Percentiles rank a stretch among this genome's conserved stretches.
These are phyloP conservation scores for Myxozyma melibiosi DNA, from an alignment of 805 yeast species.

Conservation along the genomic window DNA sequence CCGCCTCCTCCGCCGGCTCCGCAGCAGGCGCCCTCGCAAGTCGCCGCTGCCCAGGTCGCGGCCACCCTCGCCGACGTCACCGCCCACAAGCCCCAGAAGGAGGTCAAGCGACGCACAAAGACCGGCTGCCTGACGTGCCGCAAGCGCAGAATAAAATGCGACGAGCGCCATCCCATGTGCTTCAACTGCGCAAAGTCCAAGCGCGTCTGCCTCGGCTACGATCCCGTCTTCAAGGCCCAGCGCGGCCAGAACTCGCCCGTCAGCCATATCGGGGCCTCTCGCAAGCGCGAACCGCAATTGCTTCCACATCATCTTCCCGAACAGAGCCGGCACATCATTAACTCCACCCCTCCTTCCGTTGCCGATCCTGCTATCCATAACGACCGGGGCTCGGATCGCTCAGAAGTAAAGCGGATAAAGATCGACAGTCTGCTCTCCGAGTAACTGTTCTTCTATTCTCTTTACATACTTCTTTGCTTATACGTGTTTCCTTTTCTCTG, in stretches of 20 bases:
- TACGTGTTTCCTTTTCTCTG: not conserved
- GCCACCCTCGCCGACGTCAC: slow-evolving; percentile 28
- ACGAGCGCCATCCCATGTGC: slow-evolving; percentile 64
- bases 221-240: slow-evolving; percentile 27
- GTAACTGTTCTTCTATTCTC: too few relatives aligned
- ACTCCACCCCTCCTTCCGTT: not conserved
- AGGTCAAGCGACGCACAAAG: slow-evolving; percentile 35
- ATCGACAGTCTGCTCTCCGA: slow-evolving; percentile 25
- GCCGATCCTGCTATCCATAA: not conserved
- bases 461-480: too few relatives aligned
- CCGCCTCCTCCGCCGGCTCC: not conserved
- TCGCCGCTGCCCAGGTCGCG: slow-evolving; percentile 29
- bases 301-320: too few relatives aligned
- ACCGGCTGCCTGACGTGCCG: slow-evolving; percentile 64
- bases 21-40: slow-evolving; percentile 7
- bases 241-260: not conserved
- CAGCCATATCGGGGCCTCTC: not conserved
- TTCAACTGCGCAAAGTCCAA: slow-evolving; percentile 44
- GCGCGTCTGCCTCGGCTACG: slow-evolving; percentile 35
- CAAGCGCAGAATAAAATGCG: slow-evolving; percentile 68
- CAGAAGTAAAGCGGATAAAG: slow-evolving; percentile 28
- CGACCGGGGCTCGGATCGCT: not conserved
- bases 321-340: too few relatives aligned
- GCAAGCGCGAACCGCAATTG: slow-evolving; percentile 4
- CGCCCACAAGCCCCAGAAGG: slow-evolving; percentile 23